These are phyloP conservation scores for Tetrapisispora namnaoensis DNA, from an alignment of 805 yeast species.

Conservation along the genomic window DNA sequence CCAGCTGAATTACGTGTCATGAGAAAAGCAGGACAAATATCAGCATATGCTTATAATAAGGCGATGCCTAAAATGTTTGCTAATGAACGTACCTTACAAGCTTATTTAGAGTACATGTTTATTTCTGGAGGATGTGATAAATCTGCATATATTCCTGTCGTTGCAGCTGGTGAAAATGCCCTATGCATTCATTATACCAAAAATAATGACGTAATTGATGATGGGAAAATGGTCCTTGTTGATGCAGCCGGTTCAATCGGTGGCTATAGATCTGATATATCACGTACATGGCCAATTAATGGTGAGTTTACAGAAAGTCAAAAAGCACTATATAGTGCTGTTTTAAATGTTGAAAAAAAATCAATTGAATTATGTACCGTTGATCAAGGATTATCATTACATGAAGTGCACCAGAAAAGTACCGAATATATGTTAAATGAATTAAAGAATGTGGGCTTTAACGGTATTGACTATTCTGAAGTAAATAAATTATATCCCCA, in stretches of 20 bases:
- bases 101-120: constrained; percentile 75
- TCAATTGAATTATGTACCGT: constrained; percentile 66
- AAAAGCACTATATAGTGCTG: constrained; percentile 79
- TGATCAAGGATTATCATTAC: constrained; percentile 42
- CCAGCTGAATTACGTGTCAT: constrained; percentile 65
- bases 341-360: constrained; percentile 66
- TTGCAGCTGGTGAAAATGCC: constrained; percentile 88
- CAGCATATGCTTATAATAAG: constrained; percentile 73
- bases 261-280: constrained; percentile 92
- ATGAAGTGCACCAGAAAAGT: constrained; percentile 68
- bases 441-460: constrained; percentile 63
- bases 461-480: constrained; percentile 40
- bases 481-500: constrained; percentile 70
- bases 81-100: constrained; percentile 69
- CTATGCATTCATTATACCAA: constrained; percentile 88
- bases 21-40: constrained; percentile 74
- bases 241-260: constrained; percentile 94
- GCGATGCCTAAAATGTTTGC: constrained; percentile 62
- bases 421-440: constrained; percentile 51
- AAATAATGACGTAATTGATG: constrained; percentile 71
- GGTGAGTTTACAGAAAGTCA: constrained; percentile 72
- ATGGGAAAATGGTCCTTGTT: constrained; percentile 76
- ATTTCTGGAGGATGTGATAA: constrained; percentile 81
- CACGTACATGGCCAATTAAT: constrained; percentile 90
- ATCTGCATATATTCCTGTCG: constrained; percentile 90